Evolutionary conservation across 1,139 yeast genomes (phyloP).

Genomic region (Suhomyces panamericanus): DNA sequence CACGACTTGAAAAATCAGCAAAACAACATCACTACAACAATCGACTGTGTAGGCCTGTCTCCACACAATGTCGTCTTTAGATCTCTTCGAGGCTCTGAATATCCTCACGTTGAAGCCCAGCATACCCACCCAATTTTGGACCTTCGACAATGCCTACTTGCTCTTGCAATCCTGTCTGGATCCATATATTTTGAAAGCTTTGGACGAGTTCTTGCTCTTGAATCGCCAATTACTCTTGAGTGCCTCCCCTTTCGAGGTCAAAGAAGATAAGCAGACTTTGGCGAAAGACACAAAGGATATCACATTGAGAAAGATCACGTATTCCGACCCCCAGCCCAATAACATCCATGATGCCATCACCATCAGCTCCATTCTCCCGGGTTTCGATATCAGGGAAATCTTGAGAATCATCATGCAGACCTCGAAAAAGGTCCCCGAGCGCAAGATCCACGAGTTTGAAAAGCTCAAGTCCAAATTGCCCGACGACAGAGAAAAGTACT

Average conservation of each 20-base stretch:
- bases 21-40: slow-evolving; percentile 2
- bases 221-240: slow-evolving; percentile 31
- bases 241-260: slow-evolving; percentile 36
- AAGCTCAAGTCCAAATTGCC: slow-evolving; percentile 36
- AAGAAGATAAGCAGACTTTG: slow-evolving; percentile 1
- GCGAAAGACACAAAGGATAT: slow-evolving; percentile 28
- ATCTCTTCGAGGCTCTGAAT: slow-evolving; percentile 9
- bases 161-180: slow-evolving; percentile 35
- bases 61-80: slow-evolving; percentile 7
- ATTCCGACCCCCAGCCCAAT: slow-evolving; percentile 33
- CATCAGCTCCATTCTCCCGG: slow-evolving; percentile 33
- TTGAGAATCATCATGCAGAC: slow-evolving; percentile 48
- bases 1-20: slow-evolving; percentile 11
- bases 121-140: slow-evolving; percentile 45
- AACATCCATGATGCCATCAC: slow-evolving; percentile 41
- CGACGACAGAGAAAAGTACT: slow-evolving; percentile 34
- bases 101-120: slow-evolving; percentile 30
- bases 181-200: slow-evolving; percentile 37
- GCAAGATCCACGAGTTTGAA: slow-evolving; percentile 21
- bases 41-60: slow-evolving; percentile 2
- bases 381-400: slow-evolving; percentile 42
- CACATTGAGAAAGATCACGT: slow-evolving; percentile 41
- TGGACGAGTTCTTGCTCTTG: slow-evolving; percentile 46
- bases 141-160: slow-evolving; percentile 43
- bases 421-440: slow-evolving; percentile 37